Conservation (phyloP, 345 rosid species). For the Gossypium australe region DNA sequence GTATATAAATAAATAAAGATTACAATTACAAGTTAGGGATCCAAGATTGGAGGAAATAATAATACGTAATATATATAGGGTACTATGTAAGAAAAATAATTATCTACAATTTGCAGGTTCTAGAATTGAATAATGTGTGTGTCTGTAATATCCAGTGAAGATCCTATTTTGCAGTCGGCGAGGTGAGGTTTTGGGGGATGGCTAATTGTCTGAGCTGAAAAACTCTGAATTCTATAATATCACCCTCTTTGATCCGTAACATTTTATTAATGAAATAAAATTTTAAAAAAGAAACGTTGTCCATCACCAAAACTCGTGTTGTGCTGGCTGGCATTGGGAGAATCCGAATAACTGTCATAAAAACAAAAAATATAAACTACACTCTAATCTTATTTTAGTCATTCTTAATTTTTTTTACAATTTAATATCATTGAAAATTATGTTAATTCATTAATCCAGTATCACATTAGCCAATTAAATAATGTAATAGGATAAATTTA, state of each 20-base stretch:
- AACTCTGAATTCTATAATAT: not conserved
- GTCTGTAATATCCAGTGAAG: not conserved
- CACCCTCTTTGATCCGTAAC: not conserved
- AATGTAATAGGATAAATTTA: no score
- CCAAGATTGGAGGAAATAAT: not conserved
- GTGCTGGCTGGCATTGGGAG: no score
- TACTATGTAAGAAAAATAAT: not conserved
- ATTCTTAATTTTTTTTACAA: no score
- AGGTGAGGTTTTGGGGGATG: not conserved
- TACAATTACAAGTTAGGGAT: not conserved
- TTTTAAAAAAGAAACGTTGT: not conserved
- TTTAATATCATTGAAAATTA: no score
- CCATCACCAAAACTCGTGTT: not conserved
- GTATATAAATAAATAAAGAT: not conserved
- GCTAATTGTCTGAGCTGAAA: not conserved
- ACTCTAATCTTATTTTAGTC: no score
- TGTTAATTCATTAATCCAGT: no score
- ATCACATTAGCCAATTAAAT: no score
- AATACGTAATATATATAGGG: not conserved
- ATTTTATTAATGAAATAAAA: not conserved
- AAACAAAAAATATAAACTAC: not conserved
- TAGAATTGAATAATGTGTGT: not conserved
- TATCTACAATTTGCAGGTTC: not conserved
- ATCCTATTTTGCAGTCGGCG: constrained; percentile 14
- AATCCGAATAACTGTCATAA: not conserved